Percentiles rank a stretch among this genome's conserved stretches.
Evolutionary conservation across 768 basidiomycete genomes (phyloP).

Genomic region (Brasilioporus rufonigricans): DNA sequence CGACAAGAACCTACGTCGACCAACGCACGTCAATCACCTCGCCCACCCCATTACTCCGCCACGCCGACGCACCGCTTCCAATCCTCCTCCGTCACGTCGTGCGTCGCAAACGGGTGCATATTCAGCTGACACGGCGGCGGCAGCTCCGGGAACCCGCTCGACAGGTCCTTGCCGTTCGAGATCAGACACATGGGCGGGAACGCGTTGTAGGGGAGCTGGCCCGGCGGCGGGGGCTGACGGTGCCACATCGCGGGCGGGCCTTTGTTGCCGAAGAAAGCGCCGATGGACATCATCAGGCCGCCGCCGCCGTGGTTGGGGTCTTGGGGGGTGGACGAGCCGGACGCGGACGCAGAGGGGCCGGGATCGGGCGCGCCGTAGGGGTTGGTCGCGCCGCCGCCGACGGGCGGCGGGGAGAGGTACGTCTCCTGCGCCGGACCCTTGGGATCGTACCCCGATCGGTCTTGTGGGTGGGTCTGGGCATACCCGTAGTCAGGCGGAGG

Average conservation of each 20-base stretch:
- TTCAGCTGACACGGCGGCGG: slow-evolving; percentile 38
- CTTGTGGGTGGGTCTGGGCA: slow-evolving; percentile 3
- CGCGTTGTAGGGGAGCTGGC: slow-evolving; percentile 12
- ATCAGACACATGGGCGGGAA: slow-evolving; percentile 32
- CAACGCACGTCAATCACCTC: neutral
- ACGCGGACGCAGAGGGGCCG: neutral
- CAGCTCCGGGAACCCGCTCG: slow-evolving; percentile 42
- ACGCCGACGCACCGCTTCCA: slow-evolving; percentile 40
- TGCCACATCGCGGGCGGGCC: slow-evolving; percentile 29
- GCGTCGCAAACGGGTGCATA: slow-evolving; percentile 50
- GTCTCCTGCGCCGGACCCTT: neutral
- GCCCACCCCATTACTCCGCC: too few species aligned
- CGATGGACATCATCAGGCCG: slow-evolving; percentile 16
- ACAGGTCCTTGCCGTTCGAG: slow-evolving; percentile 28
- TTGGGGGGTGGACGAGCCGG: neutral
- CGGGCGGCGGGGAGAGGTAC: neutral
- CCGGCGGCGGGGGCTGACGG: slow-evolving; percentile 10
- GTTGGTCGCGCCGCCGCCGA: too few species aligned
- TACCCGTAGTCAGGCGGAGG: slow-evolving; percentile 15
- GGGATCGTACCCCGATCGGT: neutral
- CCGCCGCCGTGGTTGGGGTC: neutral
- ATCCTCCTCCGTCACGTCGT: slow-evolving; percentile 49
- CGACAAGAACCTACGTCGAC: slow-evolving; percentile 30
- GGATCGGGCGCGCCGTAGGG: neutral
- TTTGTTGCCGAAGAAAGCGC: slow-evolving; percentile 27